A percentile compares a stretch with the other conserved stretches of the same genome.
phyloP scores from a whole-genome alignment of 371 early-diverging fungal species.

The Paraphysoderma sedebokerense region DNA sequence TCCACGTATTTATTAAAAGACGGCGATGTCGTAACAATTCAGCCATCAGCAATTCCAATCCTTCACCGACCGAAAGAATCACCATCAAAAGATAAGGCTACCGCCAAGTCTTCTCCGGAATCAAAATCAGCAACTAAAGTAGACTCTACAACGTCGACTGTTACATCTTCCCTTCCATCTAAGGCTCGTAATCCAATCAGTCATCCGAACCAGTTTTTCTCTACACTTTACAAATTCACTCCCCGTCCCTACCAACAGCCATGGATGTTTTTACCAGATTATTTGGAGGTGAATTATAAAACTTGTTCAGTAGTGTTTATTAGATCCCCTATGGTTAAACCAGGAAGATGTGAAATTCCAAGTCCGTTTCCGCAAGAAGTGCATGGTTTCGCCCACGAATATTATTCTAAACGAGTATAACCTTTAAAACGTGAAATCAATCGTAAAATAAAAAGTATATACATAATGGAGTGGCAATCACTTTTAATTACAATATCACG shows the following conservation, averaged over 20 bases:
- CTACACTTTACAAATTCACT: conserved; percentile 40
- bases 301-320: conserved; percentile 78
- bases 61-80: conserved; percentile 23
- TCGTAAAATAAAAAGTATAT: no score
- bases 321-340: conserved; percentile 70
- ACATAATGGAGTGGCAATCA: no score
- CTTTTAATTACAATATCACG: no score
- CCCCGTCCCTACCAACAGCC: conserved; percentile 72
- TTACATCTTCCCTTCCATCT: not conserved
- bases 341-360: conserved; percentile 76
- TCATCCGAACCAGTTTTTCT: conserved; percentile 5
- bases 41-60: conserved; percentile 57
- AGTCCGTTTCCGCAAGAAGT: conserved; percentile 78
- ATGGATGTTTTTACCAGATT: conserved; percentile 90
- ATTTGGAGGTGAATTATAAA: conserved; percentile 90
- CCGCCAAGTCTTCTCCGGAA: not conserved
- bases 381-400: conserved; percentile 81
- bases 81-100: conserved; percentile 18
- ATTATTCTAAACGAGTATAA: not conserved
- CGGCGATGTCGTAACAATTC: conserved; percentile 76
- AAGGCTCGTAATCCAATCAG: not conserved
- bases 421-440: no score
- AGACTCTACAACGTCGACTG: not conserved
- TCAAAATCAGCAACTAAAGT: not conserved
- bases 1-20: conserved; percentile 69